Base-by-base conservation (phyloP, 2,329 filamentous ascomycete genomes). In the Sarocladiaceae sp. region DNA sequence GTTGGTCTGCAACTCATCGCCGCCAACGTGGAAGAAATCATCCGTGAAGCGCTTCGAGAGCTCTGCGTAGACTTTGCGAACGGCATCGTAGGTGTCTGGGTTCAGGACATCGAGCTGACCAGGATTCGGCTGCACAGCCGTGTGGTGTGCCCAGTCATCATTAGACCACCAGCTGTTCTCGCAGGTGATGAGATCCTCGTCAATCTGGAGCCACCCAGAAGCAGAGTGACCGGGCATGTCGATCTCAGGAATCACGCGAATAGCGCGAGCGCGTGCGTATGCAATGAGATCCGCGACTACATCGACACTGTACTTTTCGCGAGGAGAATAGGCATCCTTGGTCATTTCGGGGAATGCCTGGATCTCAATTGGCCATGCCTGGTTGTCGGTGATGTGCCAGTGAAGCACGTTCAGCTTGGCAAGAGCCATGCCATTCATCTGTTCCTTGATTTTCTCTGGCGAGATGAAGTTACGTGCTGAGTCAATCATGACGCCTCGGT, bases 371-470 rank as follows among this genome's bases (percentile, higher is more conserved):
- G 90, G 90, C 87, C 90, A 95, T 3, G 88, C 88, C 67, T 95
- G 90, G 15, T 86, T 84, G 67, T 95, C 90, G 4, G 88, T 94
- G 53, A 86, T 77, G 71, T 95, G 90, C 51, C 93, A 73, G 68
- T 94, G 90, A 52, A 95, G 76, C 5, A 84, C 78, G 70, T 94
- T 94, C 75, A 94, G 79, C 72, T 95, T 94, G 72, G 85, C 90
- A 79, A 83, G 90, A 1, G 87, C 74, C 57, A 88, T 70, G 36
- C 83, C 87, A 62, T 95, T 88, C 57, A 96, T 88, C 51, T 84
- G 89, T 49, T 84, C 82, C 62, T 84, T 77, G 58, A 96, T 84
- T 60, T 88, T 81, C 3, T 74, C 66, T 22, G 88, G 71, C 1
- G 81, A 77, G 67, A 86, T 88, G 70, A 78, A 94, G 62, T 84